Base-by-base conservation (phyloP, 2,329 filamentous ascomycete species). In the Aspergillus caelatus region DNA sequence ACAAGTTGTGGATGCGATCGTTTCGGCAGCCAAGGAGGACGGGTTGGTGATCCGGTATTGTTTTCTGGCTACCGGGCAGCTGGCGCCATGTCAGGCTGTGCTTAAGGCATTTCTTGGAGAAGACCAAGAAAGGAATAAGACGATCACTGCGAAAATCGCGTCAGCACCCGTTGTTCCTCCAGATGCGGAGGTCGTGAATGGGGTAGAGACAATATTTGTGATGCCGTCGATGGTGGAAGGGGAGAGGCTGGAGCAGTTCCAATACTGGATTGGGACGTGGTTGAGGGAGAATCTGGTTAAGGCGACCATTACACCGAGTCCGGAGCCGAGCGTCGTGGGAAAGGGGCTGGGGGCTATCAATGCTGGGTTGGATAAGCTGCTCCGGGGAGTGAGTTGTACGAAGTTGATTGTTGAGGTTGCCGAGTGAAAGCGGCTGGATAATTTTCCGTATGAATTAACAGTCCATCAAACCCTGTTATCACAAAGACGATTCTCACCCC, bases 341-440 rank as follows among this genome's bases (percentile, higher is more conserved):
- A 77, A 68, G 36, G 79, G 80, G 0, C 50, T 82, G 57, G 71
- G 62, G 7, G 69, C 69, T 46, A 71, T 83, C 1, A 80, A 82
- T 70, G 60, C 41, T 60, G 81, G 75, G n/a, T 57, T 82, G 62
- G 75, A 81, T 28, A 61, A 46, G 19, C 57, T 83, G 16, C 62
- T 64, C 1, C 60, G 34, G n/a, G 80, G 81, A 0, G 79, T 82
- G 14, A 82, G 80, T 52, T 81, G 80, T 64, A 73, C 68, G 0
- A 83, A 82, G 70, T 71, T 83, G 61, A 72, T 82, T 43, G 67
- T 82, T 56, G 76, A 82, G 61, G 36, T 82, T 70, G 65, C 62
- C 0, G 71, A 77, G 56, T 81, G 60, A 34, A 4, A 12, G 11
- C 0, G 11, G 12, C 32, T 5, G 11, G 26, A 26, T 26, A 5